Base-by-base conservation (phyloP, 202 grass and related monocot genomes). In the Saccharum hybrid region DNA sequence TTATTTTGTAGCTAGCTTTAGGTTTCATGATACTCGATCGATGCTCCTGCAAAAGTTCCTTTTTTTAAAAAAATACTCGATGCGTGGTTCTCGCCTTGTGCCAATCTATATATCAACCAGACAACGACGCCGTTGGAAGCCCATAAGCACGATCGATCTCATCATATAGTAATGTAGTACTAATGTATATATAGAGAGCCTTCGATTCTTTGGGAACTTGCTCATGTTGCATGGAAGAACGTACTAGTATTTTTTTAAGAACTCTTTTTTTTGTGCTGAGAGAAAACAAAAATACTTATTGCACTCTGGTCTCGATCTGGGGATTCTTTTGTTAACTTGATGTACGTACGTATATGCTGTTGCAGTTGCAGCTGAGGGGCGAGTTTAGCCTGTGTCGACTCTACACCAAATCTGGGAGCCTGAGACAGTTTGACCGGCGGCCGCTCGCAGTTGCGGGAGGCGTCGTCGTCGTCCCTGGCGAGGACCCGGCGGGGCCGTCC, bases 301-400 rank as follows among this genome's bases (percentile, higher is more conserved):
- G 13, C 13, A 16, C 6, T 2, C 48, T 30, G 18, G 13, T 2
- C 49, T 42, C 7, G 4, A 10, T 11, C 43, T 22, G 37, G 68
- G 6, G 42, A 15, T 63, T 7, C 23, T 59, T 59, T 76, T 68
- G 43, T 8, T 60, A 12, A 22, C 1, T 43, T 76, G 15, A 8
- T 74, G 48, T 21, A 10, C 13, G 1, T 71, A 18, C 49, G 8
- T 39, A 1, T 41, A 31, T 18, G 18, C 22, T 34, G 15, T 10
- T 90, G 63, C 73, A 90, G 94, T 14, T 90, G 68, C 73, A 97
- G 94, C 40, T 87, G 51, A 90, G 94, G 72, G 90, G 85, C 43
- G 94, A 97, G 67, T 94, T 97, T 72, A 97, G 94, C 74, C 71
- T 97, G 83, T 97, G 89, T 60, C 91, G 94, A 16, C 75, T 97